Conservation (phyloP, 1,284 basidiomycete species). For the Takashimella koratensis region DNA sequence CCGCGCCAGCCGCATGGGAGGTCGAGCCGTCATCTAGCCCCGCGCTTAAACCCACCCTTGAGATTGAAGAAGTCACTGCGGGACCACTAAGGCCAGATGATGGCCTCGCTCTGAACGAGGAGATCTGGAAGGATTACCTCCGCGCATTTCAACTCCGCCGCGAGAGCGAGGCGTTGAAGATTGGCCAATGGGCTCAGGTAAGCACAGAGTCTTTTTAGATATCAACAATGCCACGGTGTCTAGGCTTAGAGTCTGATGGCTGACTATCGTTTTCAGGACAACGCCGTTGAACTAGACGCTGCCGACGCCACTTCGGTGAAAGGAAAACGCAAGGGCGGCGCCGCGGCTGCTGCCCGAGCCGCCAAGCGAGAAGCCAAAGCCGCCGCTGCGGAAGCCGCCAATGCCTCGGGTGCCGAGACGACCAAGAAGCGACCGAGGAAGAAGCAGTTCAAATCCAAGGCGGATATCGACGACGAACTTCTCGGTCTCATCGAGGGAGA, state of each 20-base stretch:
- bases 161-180: constrained; percentile 33
- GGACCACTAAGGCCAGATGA: constrained; percentile 23
- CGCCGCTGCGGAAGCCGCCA: constrained; percentile 23
- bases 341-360: constrained; percentile 28
- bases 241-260: background rate
- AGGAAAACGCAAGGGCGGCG: constrained; percentile 28
- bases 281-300: background rate
- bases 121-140: constrained; percentile 38
- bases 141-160: constrained; percentile 36
- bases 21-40: background rate
- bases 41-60: background rate
- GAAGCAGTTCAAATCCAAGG: constrained; percentile 28
- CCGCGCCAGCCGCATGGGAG: too few relatives aligned
- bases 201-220: background rate
- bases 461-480: constrained; percentile 40
- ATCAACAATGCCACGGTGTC: too few relatives aligned
- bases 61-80: background rate
- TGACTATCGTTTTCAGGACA: background rate
- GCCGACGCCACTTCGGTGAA: constrained; percentile 1
- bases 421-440: constrained; percentile 7
- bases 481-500: constrained; percentile 42
- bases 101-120: constrained; percentile 31
- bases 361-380: constrained; percentile 31
- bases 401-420: constrained; percentile 18
- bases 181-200: constrained; percentile 14